phyloP scores from a whole-genome alignment of 2,329 filamentous ascomycete species.

The Cladosporium sp. region DNA sequence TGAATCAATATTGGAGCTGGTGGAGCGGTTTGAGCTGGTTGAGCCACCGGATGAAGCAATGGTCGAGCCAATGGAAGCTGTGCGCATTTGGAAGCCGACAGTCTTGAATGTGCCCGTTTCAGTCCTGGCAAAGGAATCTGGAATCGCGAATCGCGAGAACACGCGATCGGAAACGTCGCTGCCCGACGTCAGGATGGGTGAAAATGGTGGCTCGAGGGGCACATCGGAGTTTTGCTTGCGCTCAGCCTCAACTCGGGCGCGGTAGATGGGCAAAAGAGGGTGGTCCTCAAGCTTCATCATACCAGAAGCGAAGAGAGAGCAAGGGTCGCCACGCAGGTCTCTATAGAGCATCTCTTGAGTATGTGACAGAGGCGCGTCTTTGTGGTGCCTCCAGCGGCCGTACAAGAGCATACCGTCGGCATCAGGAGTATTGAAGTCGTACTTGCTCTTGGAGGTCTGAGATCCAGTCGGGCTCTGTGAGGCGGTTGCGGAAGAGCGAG shows the following conservation, averaged over 20 bases:
- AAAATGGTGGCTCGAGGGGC: not conserved
- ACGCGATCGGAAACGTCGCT: not conserved
- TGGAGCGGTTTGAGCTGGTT: too few relatives aligned
- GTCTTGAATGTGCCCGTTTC: not conserved
- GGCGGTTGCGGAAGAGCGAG: too few relatives aligned
- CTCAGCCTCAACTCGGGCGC: not conserved
- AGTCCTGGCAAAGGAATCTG: not conserved
- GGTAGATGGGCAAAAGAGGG: slow-evolving; percentile 1
- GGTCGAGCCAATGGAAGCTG: not conserved
- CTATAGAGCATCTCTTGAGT: not conserved
- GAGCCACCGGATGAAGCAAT: too few relatives aligned
- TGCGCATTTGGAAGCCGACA: not conserved
- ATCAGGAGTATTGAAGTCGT: too few relatives aligned
- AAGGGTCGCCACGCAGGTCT: not conserved
- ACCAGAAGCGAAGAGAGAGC: slow-evolving; percentile 1
- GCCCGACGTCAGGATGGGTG: not conserved
- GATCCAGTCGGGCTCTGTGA: too few relatives aligned
- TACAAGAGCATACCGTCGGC: not conserved
- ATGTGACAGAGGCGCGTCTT: not conserved
- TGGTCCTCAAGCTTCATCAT: not conserved
- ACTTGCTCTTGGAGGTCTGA: too few relatives aligned
- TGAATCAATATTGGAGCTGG: too few relatives aligned
- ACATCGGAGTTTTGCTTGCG: not conserved
- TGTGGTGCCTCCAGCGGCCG: slow-evolving; percentile 8
- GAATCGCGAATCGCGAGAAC: not conserved